A percentile compares a stretch with the other conserved stretches of the same genome.
These are phyloP conservation scores for Stemphylium lycopersici DNA, from an alignment of 2,329 filamentous ascomycete genomes.

Conservation along the genomic window DNA sequence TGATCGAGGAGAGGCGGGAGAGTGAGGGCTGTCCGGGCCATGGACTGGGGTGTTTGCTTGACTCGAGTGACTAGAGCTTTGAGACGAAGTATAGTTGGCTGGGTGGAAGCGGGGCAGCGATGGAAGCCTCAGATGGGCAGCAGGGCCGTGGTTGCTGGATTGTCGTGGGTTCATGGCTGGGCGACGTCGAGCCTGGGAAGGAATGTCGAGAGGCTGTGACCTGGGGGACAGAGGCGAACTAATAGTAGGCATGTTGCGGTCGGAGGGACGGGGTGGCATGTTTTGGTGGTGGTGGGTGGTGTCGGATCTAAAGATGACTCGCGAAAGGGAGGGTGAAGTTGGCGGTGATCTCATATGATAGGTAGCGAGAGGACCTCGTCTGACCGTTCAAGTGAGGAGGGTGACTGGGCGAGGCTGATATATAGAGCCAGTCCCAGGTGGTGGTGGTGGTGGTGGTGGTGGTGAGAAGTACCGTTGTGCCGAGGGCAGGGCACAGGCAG, in stretches of 20 bases:
- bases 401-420: conserved; percentile 9
- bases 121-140: conserved; percentile 53
- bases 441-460: conserved; percentile 9
- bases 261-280: conserved; percentile 36
- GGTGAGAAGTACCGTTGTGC: conserved; percentile 16
- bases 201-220: conserved; percentile 45
- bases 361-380: conserved; percentile 29
- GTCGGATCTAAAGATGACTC: conserved; percentile 26
- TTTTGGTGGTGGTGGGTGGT: conserved; percentile 19
- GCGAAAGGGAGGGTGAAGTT: conserved; percentile 28
- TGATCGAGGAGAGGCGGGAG: conserved; percentile 52
- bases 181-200: conserved; percentile 43
- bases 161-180: conserved; percentile 42
- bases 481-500: conserved; percentile 27
- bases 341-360: conserved; percentile 36
- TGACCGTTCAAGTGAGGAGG: conserved; percentile 8
- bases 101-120: conserved; percentile 60
- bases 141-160: conserved; percentile 42
- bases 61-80: conserved; percentile 49
- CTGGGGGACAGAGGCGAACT: conserved; percentile 45
- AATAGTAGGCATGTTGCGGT: conserved; percentile 40
- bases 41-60: conserved; percentile 46
- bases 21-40: conserved; percentile 49
- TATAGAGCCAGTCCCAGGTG: conserved; percentile 6
- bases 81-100: conserved; percentile 55